Evolutionary conservation across 192 early-diverging fungal species (phyloP).

Genomic region (Coemansia sp.): DNA sequence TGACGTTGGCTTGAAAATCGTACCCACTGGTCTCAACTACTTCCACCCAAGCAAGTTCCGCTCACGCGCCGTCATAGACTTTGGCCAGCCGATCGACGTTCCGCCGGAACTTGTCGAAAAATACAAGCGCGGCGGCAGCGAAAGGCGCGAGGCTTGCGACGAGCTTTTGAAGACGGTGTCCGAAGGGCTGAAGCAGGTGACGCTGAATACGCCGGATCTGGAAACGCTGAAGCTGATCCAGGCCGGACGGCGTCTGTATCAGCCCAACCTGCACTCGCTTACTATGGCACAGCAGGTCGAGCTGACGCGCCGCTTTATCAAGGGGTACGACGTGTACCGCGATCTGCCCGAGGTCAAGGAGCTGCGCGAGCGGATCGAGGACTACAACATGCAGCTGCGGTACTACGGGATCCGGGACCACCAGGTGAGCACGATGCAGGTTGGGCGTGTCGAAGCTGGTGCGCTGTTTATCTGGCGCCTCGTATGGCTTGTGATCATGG

Average conservation of each 20-base stretch:
- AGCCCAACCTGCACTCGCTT: constrained; percentile 81
- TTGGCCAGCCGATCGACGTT: constrained; percentile 87
- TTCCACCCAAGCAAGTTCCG: constrained; percentile 95
- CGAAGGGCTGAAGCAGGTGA: constrained; percentile 81
- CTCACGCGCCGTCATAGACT: constrained; percentile 96
- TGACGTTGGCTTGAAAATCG: constrained; percentile 85
- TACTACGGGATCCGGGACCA: constrained; percentile 96
- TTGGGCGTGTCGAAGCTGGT: constrained; percentile 67
- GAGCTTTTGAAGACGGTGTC: constrained; percentile 78
- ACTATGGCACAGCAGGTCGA: constrained; percentile 84
- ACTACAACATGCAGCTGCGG: constrained; percentile 86
- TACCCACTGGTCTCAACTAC: constrained; percentile 92
- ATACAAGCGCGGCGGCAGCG: constrained; percentile 78
- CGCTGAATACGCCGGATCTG: constrained; percentile 89
- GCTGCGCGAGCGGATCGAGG: constrained; percentile 69
- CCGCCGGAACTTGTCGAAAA: constrained; percentile 75
- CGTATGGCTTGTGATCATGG: constrained; percentile 68
- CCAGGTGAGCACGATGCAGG: constrained; percentile 82
- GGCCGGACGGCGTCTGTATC: constrained; percentile 90
- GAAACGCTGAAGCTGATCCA: constrained; percentile 87
- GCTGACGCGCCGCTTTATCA: constrained; percentile 84
- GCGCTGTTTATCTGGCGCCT: constrained; percentile 70
- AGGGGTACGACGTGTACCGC: constrained; percentile 80
- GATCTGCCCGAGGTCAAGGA: constrained; percentile 81
- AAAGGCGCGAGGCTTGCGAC: constrained; percentile 80